A percentile compares a stretch with the other conserved stretches of the same genome.
Evolutionary conservation across 352 stramenopile species (phyloP).

Genomic region (Phytophthora sansomeana): DNA sequence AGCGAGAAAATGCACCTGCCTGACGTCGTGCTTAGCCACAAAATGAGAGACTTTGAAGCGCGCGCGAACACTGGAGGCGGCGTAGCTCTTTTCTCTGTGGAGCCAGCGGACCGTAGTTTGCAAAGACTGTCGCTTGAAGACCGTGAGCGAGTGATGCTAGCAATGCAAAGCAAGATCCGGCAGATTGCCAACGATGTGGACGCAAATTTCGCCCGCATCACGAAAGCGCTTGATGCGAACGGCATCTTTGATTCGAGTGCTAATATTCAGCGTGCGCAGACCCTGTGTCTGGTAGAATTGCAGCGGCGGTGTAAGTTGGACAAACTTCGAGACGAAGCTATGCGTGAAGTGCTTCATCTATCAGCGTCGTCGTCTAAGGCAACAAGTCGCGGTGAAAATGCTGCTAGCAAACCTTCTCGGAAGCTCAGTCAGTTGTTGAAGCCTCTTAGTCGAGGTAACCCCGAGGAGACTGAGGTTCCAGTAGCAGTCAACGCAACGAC

Average conservation of each 20-base stretch:
- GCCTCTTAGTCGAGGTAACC: slow-evolving; percentile 1
- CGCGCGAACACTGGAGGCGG: slow-evolving; percentile 50
- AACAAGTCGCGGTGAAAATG: slow-evolving; percentile 7
- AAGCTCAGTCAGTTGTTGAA: slow-evolving; percentile 35
- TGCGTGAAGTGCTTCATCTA: slow-evolving; percentile 56
- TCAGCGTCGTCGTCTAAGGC: background rate
- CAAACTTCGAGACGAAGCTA: slow-evolving; percentile 65
- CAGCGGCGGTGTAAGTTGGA: slow-evolving; percentile 73
- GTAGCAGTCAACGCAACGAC: background rate
- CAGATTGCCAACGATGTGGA: slow-evolving; percentile 65
- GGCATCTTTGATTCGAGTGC: slow-evolving; percentile 71
- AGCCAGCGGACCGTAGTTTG: slow-evolving; percentile 64
- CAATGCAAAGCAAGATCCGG: slow-evolving; percentile 77
- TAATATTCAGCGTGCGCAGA: slow-evolving; percentile 69
- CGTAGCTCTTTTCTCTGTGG: slow-evolving; percentile 52
- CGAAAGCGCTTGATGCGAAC: slow-evolving; percentile 60
- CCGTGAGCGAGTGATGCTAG: slow-evolving; percentile 75
- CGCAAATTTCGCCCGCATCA: slow-evolving; percentile 58
- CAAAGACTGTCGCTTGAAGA: slow-evolving; percentile 69
- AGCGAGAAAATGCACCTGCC: slow-evolving; percentile 64
- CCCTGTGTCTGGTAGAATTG: slow-evolving; percentile 75
- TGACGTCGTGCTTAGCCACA: slow-evolving; percentile 77
- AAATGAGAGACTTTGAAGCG: slow-evolving; percentile 84
- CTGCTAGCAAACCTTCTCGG: background rate
- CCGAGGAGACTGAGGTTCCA: background rate